Percentiles rank a stretch among this genome's conserved stretches.
phyloP scores from a whole-genome alignment of 805 yeast genomes.

The Pichia rugopelliculosa region DNA sequence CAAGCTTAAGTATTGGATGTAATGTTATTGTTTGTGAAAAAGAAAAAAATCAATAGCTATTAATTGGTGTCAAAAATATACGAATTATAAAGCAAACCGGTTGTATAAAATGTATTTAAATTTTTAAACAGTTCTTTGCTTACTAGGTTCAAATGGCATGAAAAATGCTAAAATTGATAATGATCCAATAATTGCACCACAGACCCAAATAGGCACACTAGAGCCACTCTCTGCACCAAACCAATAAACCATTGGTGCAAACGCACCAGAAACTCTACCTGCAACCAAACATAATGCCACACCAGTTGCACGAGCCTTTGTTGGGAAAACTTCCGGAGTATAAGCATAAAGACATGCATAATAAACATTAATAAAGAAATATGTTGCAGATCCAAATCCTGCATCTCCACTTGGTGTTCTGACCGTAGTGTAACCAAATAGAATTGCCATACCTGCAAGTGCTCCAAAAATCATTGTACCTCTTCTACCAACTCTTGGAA shows the following conservation, averaged over 20 bases:
- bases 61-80: neutral
- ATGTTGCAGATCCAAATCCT: slow-evolving; percentile 41
- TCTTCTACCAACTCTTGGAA: slow-evolving; percentile 42
- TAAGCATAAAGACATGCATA: slow-evolving; percentile 58
- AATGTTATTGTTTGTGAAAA: too few species aligned
- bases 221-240: slow-evolving; percentile 42
- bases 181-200: slow-evolving; percentile 46
- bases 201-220: slow-evolving; percentile 53
- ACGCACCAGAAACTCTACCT: slow-evolving; percentile 45
- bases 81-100: neutral
- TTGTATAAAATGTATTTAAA: neutral
- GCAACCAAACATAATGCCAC: slow-evolving; percentile 51
- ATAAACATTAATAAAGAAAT: slow-evolving; percentile 40
- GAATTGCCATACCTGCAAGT: slow-evolving; percentile 45
- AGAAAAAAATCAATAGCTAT: neutral
- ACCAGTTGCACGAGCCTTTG: slow-evolving; percentile 49
- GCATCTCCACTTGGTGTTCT: slow-evolving; percentile 49
- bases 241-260: slow-evolving; percentile 52
- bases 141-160: slow-evolving; percentile 46
- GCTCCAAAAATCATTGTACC: slow-evolving; percentile 51
- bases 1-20: too few species aligned
- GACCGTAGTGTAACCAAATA: slow-evolving; percentile 59
- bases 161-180: slow-evolving; percentile 38
- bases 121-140: slow-evolving; percentile 28
- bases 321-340: slow-evolving; percentile 58